Percentiles rank a stretch among this genome's conserved stretches.
Conservation (phyloP, 208 protist genomes). For the Zelonia costaricensis region DNA sequence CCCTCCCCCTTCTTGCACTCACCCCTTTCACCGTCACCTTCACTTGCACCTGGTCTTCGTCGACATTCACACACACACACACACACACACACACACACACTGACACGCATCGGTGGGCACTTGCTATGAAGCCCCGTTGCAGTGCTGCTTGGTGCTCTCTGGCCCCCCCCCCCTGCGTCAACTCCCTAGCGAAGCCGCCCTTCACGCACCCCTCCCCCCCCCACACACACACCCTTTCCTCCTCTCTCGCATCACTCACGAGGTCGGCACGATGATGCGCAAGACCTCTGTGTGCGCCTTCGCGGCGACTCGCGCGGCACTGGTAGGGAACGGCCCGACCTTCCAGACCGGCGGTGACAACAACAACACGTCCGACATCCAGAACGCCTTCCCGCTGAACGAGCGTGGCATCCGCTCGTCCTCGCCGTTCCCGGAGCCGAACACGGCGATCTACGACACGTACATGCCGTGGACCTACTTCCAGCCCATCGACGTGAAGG, state of each 20-base stretch:
- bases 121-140: too few relatives aligned
- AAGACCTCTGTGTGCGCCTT: constrained; percentile 73
- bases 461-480: constrained; percentile 93
- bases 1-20: not conserved
- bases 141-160: too few relatives aligned
- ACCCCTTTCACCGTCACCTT: not conserved
- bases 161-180: too few relatives aligned
- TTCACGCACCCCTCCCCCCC: not conserved
- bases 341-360: constrained; percentile 87
- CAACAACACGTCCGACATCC: constrained; percentile 80
- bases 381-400: constrained; percentile 83
- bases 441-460: constrained; percentile 90
- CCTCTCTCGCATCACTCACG: not conserved
- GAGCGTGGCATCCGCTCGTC: constrained; percentile 88
- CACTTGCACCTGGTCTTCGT: not conserved
- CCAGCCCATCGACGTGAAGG: constrained; percentile 86
- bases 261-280: constrained; percentile 65
- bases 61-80: constrained; percentile 3
- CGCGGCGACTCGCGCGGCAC: constrained; percentile 57
- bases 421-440: constrained; percentile 87
- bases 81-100: not conserved
- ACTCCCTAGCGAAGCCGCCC: too few relatives aligned
- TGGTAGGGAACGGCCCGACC: constrained; percentile 89
- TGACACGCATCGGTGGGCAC: not conserved
- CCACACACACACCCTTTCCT: not conserved